phyloP scores from a whole-genome alignment of 2,329 filamentous ascomycete species.

The Coniochaeta sp. region DNA sequence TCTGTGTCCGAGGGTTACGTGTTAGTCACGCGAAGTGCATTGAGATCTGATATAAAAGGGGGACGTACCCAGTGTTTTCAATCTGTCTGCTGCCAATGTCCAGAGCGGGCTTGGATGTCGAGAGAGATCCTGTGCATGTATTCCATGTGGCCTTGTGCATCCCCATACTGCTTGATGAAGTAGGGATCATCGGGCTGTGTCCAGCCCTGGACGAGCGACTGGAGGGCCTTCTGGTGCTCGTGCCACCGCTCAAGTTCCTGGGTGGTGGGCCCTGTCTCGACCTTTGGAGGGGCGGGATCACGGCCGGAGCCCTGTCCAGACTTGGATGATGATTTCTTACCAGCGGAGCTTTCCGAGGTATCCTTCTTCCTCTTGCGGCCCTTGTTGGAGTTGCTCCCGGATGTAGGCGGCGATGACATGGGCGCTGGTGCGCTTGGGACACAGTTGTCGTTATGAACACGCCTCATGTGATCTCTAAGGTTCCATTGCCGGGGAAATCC shows the following conservation, averaged over 20 bases:
- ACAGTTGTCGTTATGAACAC: conserved; percentile 64
- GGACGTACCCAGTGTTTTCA: conserved; percentile 22
- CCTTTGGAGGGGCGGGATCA: conserved; percentile 21
- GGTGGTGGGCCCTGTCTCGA: conserved; percentile 10
- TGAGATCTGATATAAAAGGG: conserved; percentile 21
- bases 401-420: conserved; percentile 33
- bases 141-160: conserved; percentile 41
- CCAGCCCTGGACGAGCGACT: conserved; percentile 47
- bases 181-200: conserved; percentile 43
- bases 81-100: conserved; percentile 15
- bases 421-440: conserved; percentile 2
- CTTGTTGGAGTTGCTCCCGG: conserved; percentile 27
- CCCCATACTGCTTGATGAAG: conserved; percentile 45
- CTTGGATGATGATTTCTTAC: conserved; percentile 14
- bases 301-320: conserved; percentile 28
- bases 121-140: conserved; percentile 45
- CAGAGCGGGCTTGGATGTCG: conserved; percentile 10
- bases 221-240: conserved; percentile 56
- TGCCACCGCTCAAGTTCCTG: conserved; percentile 41
- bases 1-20: conserved; percentile 3
- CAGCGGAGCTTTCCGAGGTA: conserved; percentile 26
- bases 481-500: conserved; percentile 96
- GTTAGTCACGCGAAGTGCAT: conserved; percentile 21
- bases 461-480: conserved; percentile 92
- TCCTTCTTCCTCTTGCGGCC: conserved; percentile 54